Percentiles rank a stretch among this genome's conserved stretches.
phyloP scores from a whole-genome alignment of 306 rosid species.

The Amphicarpaea edgeworthii region DNA sequence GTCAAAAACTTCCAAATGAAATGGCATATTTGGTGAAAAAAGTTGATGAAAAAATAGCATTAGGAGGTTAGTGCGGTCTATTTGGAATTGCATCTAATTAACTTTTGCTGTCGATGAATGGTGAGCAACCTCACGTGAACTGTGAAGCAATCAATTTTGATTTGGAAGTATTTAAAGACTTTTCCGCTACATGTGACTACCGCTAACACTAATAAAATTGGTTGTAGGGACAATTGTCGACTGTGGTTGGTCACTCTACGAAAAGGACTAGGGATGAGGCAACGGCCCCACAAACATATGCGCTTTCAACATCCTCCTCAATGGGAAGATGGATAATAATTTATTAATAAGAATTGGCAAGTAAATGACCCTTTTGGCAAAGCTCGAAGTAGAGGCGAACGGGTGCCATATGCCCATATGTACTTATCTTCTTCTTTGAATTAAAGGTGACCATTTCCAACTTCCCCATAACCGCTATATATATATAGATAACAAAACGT shows the following conservation, averaged over 20 bases:
- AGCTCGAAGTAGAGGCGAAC: constrained; percentile 3
- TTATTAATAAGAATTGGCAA: background rate
- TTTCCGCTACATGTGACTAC: constrained; percentile 35
- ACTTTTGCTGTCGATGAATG: background rate
- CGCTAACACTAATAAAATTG: background rate
- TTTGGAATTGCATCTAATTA: background rate
- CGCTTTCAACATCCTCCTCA: constrained; percentile 1
- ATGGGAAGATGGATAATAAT: background rate
- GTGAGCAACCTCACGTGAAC: constrained; percentile 32
- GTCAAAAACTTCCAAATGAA: background rate
- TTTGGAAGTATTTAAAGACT: constrained; percentile 21
- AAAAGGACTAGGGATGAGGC: background rate
- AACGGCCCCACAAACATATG: constrained; percentile 20
- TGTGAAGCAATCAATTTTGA: background rate
- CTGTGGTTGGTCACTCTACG: constrained; percentile 1
- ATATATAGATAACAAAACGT: too few relatives aligned
- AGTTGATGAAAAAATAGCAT: background rate
- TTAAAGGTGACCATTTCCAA: background rate
- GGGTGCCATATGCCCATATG: background rate
- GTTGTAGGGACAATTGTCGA: background rate
- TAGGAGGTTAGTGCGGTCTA: background rate
- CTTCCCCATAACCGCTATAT: background rate
- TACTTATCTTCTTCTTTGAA: constrained; percentile 6
- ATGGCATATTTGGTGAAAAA: background rate
- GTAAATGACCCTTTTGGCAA: constrained; percentile 25